These are phyloP conservation scores for Avena eriantha DNA, from an alignment of 176 grass and related monocot species.

Conservation along the genomic window DNA sequence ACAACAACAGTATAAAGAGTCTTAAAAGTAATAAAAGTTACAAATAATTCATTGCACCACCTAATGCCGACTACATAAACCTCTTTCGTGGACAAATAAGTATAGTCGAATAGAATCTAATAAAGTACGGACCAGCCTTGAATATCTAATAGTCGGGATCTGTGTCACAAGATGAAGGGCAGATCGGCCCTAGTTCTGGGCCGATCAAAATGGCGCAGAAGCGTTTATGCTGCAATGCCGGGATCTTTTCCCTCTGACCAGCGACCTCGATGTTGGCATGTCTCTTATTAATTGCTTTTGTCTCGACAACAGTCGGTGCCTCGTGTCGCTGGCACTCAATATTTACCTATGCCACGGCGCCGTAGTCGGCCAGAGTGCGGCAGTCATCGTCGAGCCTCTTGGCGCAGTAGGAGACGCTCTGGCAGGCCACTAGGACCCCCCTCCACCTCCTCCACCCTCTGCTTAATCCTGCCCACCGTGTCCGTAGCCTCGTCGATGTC, in stretches of 20 bases:
- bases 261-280: background rate
- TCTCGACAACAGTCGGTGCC: background rate
- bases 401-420: background rate
- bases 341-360: background rate
- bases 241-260: background rate
- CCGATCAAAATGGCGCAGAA: background rate
- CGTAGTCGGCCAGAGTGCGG: background rate
- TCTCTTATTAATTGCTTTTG: background rate
- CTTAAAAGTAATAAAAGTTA: too few relatives aligned
- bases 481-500: background rate
- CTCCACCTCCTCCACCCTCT: background rate
- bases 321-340: background rate
- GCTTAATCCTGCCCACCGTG: slow-evolving; percentile 3
- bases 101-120: too few relatives aligned
- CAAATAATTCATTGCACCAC: too few relatives aligned
- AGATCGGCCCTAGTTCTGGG: background rate
- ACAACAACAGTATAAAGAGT: too few relatives aligned
- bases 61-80: too few relatives aligned
- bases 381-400: background rate
- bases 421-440: background rate
- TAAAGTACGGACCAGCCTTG: too few relatives aligned
- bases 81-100: too few relatives aligned
- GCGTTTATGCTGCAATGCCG: background rate
- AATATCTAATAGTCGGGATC: background rate
- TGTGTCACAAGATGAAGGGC: background rate